These are phyloP conservation scores for Tilletia horrida DNA, from an alignment of 1,284 basidiomycete species.

Conservation along the genomic window DNA sequence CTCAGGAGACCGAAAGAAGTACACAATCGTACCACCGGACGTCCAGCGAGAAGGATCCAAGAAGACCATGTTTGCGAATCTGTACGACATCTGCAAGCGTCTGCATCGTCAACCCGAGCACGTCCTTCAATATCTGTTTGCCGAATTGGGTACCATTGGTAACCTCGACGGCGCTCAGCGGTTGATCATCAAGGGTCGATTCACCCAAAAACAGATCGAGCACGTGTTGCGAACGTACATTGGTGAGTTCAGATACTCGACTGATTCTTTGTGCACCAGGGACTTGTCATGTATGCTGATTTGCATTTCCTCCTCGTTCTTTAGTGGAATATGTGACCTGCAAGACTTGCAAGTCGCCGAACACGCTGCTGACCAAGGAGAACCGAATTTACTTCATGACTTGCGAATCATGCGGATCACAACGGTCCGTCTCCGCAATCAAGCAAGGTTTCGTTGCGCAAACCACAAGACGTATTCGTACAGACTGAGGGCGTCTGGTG, in stretches of 20 bases:
- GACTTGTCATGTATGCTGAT: conserved; percentile 17
- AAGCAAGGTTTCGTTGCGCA: conserved; percentile 99
- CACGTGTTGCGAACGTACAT: conserved; percentile 95
- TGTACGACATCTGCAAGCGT: conserved; percentile 94
- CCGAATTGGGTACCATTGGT: conserved; percentile 97
- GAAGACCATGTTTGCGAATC: conserved; percentile 93
- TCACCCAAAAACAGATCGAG: conserved; percentile 98
- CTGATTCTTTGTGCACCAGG: conserved; percentile 19
- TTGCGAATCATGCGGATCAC: conserved; percentile 88
- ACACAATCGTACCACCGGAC: conserved; percentile 95
- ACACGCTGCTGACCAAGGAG: conserved; percentile 92
- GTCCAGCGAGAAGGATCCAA: conserved; percentile 91
- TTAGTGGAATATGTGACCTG: conserved; percentile 98
- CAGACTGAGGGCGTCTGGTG: too few relatives aligned
- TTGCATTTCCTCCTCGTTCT: not conserved
- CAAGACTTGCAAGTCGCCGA: conserved; percentile 98
- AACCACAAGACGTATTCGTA: conserved; percentile 62
- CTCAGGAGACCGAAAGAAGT: conserved; percentile 71
- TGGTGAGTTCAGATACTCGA: conserved; percentile 59
- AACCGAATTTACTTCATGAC: conserved; percentile 98
- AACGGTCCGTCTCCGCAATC: conserved; percentile 89
- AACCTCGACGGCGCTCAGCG: conserved; percentile 89
- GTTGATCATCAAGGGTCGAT: conserved; percentile 93
- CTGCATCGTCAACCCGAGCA: conserved; percentile 99
- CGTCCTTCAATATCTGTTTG: conserved; percentile 93